Conservation (phyloP, 208 protist species). For the Leishmania turanica region DNA sequence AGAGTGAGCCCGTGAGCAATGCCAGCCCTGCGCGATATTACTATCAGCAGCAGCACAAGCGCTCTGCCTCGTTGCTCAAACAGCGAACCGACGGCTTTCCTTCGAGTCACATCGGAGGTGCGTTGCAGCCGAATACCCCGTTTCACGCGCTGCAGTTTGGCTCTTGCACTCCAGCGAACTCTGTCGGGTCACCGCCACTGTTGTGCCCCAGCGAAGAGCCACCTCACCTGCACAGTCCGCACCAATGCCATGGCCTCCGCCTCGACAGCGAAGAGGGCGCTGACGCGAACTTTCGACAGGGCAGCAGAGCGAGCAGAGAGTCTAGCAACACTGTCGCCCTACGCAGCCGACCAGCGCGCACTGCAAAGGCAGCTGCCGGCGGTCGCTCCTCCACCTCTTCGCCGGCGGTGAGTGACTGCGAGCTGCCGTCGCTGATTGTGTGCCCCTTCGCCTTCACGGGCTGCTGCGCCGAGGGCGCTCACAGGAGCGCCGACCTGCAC, state of each 20-base stretch:
- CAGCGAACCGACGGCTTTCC: not conserved
- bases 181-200: conserved; percentile 8
- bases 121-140: conserved; percentile 3
- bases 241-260: not conserved
- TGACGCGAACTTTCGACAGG: not conserved
- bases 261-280: not conserved
- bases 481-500: conserved; percentile 35
- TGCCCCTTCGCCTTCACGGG: conserved; percentile 40
- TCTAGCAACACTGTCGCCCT: not conserved
- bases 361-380: not conserved
- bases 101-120: not conserved
- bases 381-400: not conserved
- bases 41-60: not conserved
- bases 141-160: conserved; percentile 33
- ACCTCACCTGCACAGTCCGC: not conserved
- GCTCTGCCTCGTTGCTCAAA: not conserved
- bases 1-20: not conserved
- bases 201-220: not conserved
- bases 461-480: conserved; percentile 42
- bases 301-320: not conserved
- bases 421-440: conserved; percentile 19
- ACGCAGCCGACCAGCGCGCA: not conserved
- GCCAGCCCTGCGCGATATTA: not conserved
- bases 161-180: not conserved
- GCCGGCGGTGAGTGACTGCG: not conserved